A percentile compares a stretch with the other conserved stretches of the same genome.
These are phyloP conservation scores for Aureobasidium sp. DNA, from an alignment of 2,329 filamentous ascomycete species.

Conservation along the genomic window DNA sequence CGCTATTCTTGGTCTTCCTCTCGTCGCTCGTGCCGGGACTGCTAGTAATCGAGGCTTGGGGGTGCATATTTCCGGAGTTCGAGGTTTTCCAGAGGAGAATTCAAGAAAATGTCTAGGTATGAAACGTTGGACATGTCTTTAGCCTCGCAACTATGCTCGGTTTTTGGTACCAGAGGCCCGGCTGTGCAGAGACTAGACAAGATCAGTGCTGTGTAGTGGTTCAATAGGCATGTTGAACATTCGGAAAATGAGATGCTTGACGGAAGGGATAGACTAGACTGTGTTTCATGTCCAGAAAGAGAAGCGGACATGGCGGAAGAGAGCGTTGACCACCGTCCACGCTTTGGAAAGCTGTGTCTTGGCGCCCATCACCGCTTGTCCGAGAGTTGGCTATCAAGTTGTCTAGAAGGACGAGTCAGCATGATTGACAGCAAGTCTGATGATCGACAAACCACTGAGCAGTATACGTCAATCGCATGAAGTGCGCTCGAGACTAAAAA, in stretches of 20 bases:
- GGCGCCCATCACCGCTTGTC: background rate
- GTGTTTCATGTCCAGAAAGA: constrained; percentile 9
- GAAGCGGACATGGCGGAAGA: background rate
- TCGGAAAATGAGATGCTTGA: background rate
- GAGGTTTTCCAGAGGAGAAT: background rate
- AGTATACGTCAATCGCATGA: background rate
- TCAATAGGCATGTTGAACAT: background rate
- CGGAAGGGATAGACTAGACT: background rate
- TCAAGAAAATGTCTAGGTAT: background rate
- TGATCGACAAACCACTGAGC: background rate
- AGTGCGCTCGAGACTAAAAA: background rate
- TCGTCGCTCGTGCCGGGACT: background rate
- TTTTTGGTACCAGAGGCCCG: background rate
- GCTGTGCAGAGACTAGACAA: background rate
- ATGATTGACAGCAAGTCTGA: background rate
- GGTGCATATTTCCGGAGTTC: background rate
- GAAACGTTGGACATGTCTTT: background rate
- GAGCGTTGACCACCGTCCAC: background rate
- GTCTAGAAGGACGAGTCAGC: background rate
- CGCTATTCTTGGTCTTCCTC: background rate
- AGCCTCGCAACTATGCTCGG: background rate
- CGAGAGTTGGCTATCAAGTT: background rate
- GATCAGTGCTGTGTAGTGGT: background rate
- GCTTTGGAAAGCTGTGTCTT: background rate
- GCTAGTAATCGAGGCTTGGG: background rate